These are phyloP conservation scores for Mycena maculata DNA, from an alignment of 768 basidiomycete species.

Conservation along the genomic window DNA sequence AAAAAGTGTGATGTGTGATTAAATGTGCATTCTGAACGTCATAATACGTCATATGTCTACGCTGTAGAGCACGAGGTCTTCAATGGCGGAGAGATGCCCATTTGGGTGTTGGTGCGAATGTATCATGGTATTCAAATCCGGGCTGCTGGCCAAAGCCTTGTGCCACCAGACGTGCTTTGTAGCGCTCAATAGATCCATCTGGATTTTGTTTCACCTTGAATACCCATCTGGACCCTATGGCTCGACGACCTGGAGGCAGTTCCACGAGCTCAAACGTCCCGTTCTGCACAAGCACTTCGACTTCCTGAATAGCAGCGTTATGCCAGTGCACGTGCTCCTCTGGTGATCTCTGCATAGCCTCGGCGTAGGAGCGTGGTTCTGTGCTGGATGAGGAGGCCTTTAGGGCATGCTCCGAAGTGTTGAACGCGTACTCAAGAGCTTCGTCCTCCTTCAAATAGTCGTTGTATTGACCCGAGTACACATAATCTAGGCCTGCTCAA, in stretches of 20 bases:
- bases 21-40: not conserved
- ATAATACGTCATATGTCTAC: slow-evolving; percentile 48
- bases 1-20: not conserved
- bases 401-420: not conserved
- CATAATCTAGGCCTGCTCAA: too few species aligned
- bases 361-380: slow-evolving; percentile 34
- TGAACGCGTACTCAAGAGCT: slow-evolving; percentile 7
- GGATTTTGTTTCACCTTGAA: slow-evolving; percentile 38
- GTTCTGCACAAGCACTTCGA: slow-evolving; percentile 34
- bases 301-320: slow-evolving; percentile 44
- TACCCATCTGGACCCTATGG: slow-evolving; percentile 36
- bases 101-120: slow-evolving; percentile 39
- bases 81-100: slow-evolving; percentile 38
- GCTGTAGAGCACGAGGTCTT: slow-evolving; percentile 41
- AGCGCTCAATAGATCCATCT: slow-evolving; percentile 25
- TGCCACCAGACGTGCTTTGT: too few species aligned
- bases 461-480: too few species aligned
- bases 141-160: slow-evolving; percentile 45
- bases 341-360: slow-evolving; percentile 34
- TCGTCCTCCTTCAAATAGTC: not conserved
- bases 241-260: slow-evolving; percentile 42
- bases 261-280: slow-evolving; percentile 50
- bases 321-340: slow-evolving; percentile 34
- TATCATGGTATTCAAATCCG: slow-evolving; percentile 35
- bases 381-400: slow-evolving; percentile 17